Evolutionary conservation across 2,329 filamentous ascomycete genomes (phyloP), one percentile per base, ranked within the genome.

Genomic region (Pseudocercospora musae): DNA sequence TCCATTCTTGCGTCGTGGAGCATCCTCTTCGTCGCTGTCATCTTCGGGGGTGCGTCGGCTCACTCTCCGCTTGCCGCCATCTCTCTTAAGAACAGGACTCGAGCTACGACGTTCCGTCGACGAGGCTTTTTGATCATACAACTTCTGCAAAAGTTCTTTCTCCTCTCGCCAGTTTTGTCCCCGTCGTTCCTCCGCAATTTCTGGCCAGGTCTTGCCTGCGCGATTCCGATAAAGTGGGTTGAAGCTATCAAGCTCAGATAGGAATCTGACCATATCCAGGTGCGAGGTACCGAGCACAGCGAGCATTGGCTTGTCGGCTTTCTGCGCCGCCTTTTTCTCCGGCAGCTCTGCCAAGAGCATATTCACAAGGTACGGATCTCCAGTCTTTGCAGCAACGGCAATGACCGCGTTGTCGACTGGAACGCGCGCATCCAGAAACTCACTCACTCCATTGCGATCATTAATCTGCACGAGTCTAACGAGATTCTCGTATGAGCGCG

Each of bases 151-250:
- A 59, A 96, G 80, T 48, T 92, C 85, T 66, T 90, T 88, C 75
- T 99, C 95, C 65, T 94, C 88, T 74, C 94, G 89, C 92, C 93
- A 97, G 63, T 91, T 89, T 7, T 93, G 91, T 0, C 95, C 94
- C 68, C 88, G 87, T 44, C 92, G 87, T 53, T 91, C 87, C 69
- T 89, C 86, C 1, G 95, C 92, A 64, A 98, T 87, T 67, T 99
- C 92, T 71, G 87, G 90, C 75, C 98, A 99, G 0, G 90, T 89
- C 70, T 90, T 86, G 21, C 91, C 91, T 68, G 88, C 87, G 68
- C 87, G 88, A 25, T 88, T 84, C 29, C 80, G 82, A 61, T 89
- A 87, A 0, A 91, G 92, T 0, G 95, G 93, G 70, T 99, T 89
- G 73, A 98, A 97, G 25, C 83, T 82, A 48, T 76, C 75, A 49